Percentiles rank a stretch among this genome's conserved stretches.
Evolutionary conservation across 441 rosid species (phyloP).

Genomic region (Gossypium davidsonii): DNA sequence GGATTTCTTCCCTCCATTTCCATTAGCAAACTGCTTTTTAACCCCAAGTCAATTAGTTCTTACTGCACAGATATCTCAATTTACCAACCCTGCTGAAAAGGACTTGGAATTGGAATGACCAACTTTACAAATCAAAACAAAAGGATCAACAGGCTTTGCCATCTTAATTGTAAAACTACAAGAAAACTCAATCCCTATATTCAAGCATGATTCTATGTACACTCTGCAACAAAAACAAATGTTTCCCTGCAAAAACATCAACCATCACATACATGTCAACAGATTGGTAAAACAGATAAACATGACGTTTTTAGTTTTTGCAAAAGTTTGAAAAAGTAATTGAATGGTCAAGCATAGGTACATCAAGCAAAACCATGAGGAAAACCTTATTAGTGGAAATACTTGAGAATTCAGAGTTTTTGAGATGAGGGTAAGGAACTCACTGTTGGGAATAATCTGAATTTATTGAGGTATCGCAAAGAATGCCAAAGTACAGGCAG

Average conservation of each 20-base stretch:
- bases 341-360: neutral
- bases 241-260: constrained; percentile 29
- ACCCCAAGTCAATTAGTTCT: constrained; percentile 8
- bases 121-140: neutral
- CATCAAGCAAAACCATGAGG: neutral
- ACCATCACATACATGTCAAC: constrained; percentile 12
- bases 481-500: constrained; percentile 19
- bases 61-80: constrained; percentile 20
- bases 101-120: neutral
- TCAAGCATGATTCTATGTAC: constrained; percentile 29
- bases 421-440: constrained; percentile 19
- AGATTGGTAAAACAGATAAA: neutral
- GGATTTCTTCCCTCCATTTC: constrained; percentile 9
- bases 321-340: neutral
- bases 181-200: constrained; percentile 26
- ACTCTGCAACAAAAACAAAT: constrained; percentile 23
- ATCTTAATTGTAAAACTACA: constrained; percentile 13
- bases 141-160: neutral
- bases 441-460: constrained; percentile 28
- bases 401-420: neutral
- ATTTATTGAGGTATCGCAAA: constrained; percentile 16
- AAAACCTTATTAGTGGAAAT: neutral
- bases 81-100: constrained; percentile 12
- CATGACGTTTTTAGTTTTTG: neutral
- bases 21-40: constrained; percentile 1